Evolutionary conservation across 2,329 filamentous ascomycete genomes (phyloP).

Genomic region (Exophiala dermatitidis): DNA sequence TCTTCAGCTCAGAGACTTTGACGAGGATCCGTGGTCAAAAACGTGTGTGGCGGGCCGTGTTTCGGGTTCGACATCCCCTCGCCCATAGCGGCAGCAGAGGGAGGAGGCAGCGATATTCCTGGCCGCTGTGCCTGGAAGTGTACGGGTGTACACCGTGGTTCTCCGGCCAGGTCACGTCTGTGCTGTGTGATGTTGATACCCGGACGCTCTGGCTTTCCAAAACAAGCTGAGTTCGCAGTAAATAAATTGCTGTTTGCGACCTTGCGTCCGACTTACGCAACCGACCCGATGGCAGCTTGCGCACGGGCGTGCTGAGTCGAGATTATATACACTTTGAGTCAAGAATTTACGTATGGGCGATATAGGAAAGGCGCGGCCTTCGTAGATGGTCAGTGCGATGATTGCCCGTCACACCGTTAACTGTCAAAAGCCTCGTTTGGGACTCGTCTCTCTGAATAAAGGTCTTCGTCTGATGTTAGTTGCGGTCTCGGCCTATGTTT

Average conservation of each 20-base stretch:
- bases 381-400: not conserved
- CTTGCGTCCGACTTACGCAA: not conserved
- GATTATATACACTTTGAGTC: not conserved
- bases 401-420: not conserved
- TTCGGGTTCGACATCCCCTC: not conserved
- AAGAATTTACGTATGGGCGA: not conserved
- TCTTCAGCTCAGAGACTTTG: no score
- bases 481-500: not conserved
- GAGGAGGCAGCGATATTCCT: no score
- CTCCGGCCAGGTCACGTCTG: no score
- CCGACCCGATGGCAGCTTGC: not conserved
- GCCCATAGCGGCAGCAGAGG: no score
- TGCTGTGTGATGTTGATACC: not conserved
- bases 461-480: not conserved
- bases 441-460: not conserved
- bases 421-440: not conserved
- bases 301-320: not conserved
- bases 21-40: not conserved
- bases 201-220: not conserved
- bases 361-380: not conserved
- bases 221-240: not conserved
- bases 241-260: not conserved
- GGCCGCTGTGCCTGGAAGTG: no score
- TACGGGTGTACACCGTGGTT: no score
- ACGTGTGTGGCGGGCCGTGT: not conserved